phyloP scores from a whole-genome alignment of 140 eudicot species.

The Cichorium intybus region DNA sequence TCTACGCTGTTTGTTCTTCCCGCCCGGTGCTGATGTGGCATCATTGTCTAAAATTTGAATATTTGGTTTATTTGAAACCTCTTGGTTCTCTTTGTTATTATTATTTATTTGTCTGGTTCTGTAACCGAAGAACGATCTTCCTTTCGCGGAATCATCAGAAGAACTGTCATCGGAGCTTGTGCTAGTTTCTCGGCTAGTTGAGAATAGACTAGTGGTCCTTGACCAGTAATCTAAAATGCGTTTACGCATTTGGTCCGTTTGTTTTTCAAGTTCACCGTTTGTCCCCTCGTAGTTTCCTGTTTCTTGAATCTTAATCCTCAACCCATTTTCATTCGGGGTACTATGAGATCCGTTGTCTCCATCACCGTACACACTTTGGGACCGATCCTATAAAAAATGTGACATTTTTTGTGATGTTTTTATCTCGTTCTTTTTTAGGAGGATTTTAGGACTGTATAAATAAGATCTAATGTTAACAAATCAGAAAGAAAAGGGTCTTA shows the following conservation, averaged over 20 bases:
- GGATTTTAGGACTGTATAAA: background rate
- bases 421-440: background rate
- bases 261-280: conserved; percentile 11
- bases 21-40: conserved; percentile 12
- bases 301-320: conserved; percentile 28
- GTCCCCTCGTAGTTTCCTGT: background rate
- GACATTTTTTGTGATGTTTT: background rate
- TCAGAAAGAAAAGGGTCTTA: conserved; percentile 16
- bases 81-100: conserved; percentile 24
- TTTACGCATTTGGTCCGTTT: conserved; percentile 18
- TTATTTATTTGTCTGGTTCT: conserved; percentile 24
- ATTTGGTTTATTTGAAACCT: conserved; percentile 24
- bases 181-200: conserved; percentile 23
- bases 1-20: conserved; percentile 6
- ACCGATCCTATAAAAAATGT: conserved; percentile 26
- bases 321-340: background rate
- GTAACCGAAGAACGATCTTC: conserved; percentile 15
- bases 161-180: conserved; percentile 19
- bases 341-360: conserved; percentile 13
- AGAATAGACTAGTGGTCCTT: conserved; percentile 22
- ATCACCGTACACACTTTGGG: conserved; percentile 15
- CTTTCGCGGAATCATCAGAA: conserved; percentile 22
- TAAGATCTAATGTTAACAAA: background rate
- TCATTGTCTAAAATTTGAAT: conserved; percentile 25
- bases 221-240: conserved; percentile 17